Evolutionary conservation across 495 filamentous ascomycete genomes (phyloP), one percentile per base, ranked within the genome.

Genomic region (Pyrenula massariospora): DNA sequence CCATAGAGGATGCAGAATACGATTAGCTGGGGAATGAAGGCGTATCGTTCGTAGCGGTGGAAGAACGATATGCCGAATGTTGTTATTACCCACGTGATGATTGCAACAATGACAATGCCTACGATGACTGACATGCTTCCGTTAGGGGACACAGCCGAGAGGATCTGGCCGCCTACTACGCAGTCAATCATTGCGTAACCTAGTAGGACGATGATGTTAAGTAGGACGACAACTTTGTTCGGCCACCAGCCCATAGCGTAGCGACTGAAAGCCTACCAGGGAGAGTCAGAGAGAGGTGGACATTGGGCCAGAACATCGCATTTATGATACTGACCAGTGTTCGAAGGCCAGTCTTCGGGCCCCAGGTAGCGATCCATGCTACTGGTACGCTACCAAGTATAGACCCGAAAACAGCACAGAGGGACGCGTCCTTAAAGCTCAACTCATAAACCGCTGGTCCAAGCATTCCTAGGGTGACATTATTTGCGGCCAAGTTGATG

Each of bases 211-310:
- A 89, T 78, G 15, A 90, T 68, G 59, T 89, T 88, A 54, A 91
- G 70, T 19, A 88, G 56, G 12, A 87, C 84, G 36, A 88, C 76
- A 8, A 90, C 67, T 68, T 89, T 89, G 60, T 79, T 81, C 1
- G 87, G 87, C 82, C 84, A 90, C 81, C 85, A 90, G 25, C 87
- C 87, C 79, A 89, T 89, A 22, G 81, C 78, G 68, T 84, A 91
- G 12, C 86, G 77, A 19, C 83, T 75, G 58, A 88, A 81, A 10
- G 86, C 80, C 78, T 80, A 58, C 11, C 50, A 22, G n/a, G 5
- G 25, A 50, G 22, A 31, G 2, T 24, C 52, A 50, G 23, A 55
- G 8, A 19, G 57, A 53, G 59, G 58, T 12, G 25, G 25, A 24
- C 42, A 50, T 53, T 25, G 53, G 48, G 23, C 8, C 19, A 24